Evolutionary conservation across 139 green algal species (phyloP), one percentile per base, ranked within the genome.

Genomic region (Ulvella scutata): DNA sequence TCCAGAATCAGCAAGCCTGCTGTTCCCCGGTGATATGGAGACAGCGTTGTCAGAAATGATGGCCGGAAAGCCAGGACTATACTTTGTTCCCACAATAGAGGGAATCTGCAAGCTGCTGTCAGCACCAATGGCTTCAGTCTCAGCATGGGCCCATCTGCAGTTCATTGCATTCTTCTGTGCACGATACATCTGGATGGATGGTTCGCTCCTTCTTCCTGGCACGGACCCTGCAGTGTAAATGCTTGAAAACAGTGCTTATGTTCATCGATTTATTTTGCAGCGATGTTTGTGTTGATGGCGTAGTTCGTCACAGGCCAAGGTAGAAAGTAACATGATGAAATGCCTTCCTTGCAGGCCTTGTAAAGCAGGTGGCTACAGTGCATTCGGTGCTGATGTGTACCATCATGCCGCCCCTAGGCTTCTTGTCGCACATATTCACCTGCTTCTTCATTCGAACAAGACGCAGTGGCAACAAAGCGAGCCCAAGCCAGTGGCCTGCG

Each of bases 301-400:
- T 20, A 59, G 17, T 23, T 43, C 10, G 10, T 31, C 43, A 72
- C 77, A 26, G 6, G 73, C 34, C 20, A 60, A 33, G 7, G 13
- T 78, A 73, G 6, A 72, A 3, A 51, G 6, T 78, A 23, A 20
- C 60, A 73, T 76, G 7, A 59, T 59, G 36, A 28, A 28, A 35
- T 7, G 4, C 4, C 26, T 75, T 72, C 17, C 21, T 73, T 72
- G 60, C 82, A 87, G 82, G 82, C 17, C 40, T 83, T 4, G 9
- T 78, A 6, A n/a, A 79, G 10, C 26, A 67, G 2, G 28, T 85
- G 13, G 43, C 74, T 2, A 79, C 67, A 6, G 61, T 38, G 37
- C 84, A 87, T 73, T 77, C 75, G 60, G 75, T 87, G 7, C 39
- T 88, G 43, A 60, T 86, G 62, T 82, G 82, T 72, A 44, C 80